phyloP scores from a whole-genome alignment of 1,284 basidiomycete species.

The Malassezia furfur region DNA sequence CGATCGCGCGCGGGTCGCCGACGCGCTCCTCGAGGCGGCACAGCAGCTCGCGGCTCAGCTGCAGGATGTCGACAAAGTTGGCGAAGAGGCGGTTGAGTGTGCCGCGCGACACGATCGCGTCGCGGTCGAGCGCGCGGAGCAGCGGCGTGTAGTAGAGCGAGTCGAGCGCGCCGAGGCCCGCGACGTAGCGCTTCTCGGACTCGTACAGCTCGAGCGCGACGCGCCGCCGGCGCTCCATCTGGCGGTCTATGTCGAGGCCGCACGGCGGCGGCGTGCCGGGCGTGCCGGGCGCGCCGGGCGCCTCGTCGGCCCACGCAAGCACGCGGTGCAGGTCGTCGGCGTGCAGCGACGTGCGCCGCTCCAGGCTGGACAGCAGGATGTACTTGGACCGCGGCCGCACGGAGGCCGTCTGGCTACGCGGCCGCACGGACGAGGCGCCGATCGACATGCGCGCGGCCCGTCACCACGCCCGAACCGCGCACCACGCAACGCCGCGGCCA shows the following conservation, averaged over 20 bases:
- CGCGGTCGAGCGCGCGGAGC: constrained; percentile 59
- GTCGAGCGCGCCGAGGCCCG: constrained; percentile 32
- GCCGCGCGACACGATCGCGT: constrained; percentile 61
- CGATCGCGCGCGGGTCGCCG: constrained; percentile 56
- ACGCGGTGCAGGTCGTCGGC: background rate
- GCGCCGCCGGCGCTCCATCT: constrained; percentile 22
- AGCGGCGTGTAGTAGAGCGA: constrained; percentile 38
- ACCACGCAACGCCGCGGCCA: background rate
- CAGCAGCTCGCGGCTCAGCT: constrained; percentile 70
- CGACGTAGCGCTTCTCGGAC: constrained; percentile 39
- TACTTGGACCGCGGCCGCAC: constrained; percentile 6
- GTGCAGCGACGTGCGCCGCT: constrained; percentile 11
- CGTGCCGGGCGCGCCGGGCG: background rate
- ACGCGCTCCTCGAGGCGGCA: constrained; percentile 53
- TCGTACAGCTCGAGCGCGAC: constrained; percentile 36
- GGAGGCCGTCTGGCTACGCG: constrained; percentile 5
- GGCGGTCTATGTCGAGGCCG: background rate
- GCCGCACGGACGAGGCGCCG: background rate
- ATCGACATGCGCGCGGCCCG: background rate
- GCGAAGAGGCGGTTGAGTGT: constrained; percentile 69
- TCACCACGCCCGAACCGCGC: no score
- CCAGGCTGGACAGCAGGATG: constrained; percentile 5
- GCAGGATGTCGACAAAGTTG: constrained; percentile 84
- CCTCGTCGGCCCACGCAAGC: background rate
- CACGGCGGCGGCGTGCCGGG: background rate